phyloP scores from a whole-genome alignment of 306 rosid genomes.

The Gastrolobium villosum region DNA sequence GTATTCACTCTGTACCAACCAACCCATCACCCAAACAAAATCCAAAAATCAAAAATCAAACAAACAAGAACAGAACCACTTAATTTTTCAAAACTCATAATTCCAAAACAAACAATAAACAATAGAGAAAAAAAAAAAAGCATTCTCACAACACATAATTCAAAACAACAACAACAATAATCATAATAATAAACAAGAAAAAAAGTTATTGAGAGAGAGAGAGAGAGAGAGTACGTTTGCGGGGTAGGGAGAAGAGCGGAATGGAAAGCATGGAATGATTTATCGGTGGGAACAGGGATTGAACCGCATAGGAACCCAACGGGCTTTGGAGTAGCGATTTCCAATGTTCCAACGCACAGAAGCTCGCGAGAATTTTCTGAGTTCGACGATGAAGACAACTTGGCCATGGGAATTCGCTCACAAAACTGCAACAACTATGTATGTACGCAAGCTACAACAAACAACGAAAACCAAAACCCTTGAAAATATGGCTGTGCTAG shows the following conservation, averaged over 20 bases:
- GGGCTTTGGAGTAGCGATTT: conserved; percentile 85
- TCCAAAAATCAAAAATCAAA: background rate
- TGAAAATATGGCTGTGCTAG: background rate
- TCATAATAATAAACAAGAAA: background rate
- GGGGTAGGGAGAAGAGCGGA: conserved; percentile 79
- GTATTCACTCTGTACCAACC: conserved; percentile 68
- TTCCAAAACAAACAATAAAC: background rate
- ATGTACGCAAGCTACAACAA: background rate
- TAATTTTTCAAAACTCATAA: background rate
- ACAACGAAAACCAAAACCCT: conserved; percentile 9
- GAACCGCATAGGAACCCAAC: conserved; percentile 93
- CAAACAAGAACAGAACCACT: background rate
- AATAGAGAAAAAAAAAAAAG: background rate
- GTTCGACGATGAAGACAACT: conserved; percentile 54
- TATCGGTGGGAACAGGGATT: conserved; percentile 93
- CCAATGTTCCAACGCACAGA: conserved; percentile 85
- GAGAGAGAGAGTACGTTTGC: conserved; percentile 59
- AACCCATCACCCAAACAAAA: background rate
- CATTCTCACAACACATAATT: background rate
- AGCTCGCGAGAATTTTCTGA: conserved; percentile 72
- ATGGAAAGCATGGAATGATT: conserved; percentile 78
- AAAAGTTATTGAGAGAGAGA: conserved; percentile 7
- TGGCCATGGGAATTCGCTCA: conserved; percentile 58
- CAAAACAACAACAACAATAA: background rate
- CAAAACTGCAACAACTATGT: background rate